These are phyloP conservation scores for Acer yangbiense DNA, from an alignment of 345 rosid genomes.

Conservation along the genomic window DNA sequence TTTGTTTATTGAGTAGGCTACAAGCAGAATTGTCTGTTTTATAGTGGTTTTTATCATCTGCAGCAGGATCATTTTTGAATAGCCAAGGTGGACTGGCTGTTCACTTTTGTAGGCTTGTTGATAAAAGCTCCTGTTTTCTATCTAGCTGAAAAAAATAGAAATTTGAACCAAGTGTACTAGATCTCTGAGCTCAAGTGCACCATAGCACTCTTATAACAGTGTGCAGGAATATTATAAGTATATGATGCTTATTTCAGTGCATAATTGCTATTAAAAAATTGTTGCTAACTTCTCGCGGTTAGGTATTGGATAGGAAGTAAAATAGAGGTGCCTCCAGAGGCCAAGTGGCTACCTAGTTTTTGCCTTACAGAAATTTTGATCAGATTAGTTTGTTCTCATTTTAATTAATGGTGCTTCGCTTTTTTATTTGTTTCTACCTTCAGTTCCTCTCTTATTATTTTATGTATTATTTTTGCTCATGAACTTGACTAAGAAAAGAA, in stretches of 20 bases:
- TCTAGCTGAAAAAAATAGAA: background rate
- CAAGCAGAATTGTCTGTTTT: background rate
- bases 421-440: background rate
- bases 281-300: background rate
- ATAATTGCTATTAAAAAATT: background rate
- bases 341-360: background rate
- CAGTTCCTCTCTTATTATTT: background rate
- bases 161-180: no score
- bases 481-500: background rate
- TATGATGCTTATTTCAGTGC: constrained; percentile 5
- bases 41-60: background rate
- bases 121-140: background rate
- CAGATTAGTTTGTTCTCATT: background rate
- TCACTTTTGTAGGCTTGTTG: background rate
- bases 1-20: background rate
- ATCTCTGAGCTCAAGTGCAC: no score
- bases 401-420: background rate
- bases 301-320: background rate
- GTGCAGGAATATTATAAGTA: background rate
- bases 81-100: background rate
- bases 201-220: no score
- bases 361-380: background rate
- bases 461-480: background rate
- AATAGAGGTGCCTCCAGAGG: background rate
- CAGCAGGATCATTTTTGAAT: background rate